Evolutionary conservation across 2,329 filamentous ascomycete species (phyloP).

Genomic region (Hypoxylon sp.): DNA sequence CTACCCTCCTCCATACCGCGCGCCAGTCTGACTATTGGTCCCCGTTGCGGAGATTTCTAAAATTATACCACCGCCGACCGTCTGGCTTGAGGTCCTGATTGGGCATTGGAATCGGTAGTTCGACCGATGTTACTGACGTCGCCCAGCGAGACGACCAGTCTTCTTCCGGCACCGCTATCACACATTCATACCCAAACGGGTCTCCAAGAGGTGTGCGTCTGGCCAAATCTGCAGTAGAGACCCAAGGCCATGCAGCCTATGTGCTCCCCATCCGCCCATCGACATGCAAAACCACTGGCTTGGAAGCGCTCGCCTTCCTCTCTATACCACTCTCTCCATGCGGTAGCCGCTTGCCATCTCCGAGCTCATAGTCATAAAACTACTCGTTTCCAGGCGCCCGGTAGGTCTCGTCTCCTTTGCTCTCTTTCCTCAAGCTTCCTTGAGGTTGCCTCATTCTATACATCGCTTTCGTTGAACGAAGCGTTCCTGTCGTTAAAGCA

Average conservation of each 20-base stretch:
- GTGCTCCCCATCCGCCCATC: slow-evolving; percentile 45
- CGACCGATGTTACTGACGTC: slow-evolving; percentile 45
- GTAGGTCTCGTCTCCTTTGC: slow-evolving; percentile 46
- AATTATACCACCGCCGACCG: slow-evolving; percentile 49
- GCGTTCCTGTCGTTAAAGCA: slow-evolving; percentile 60
- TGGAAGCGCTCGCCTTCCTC: slow-evolving; percentile 51
- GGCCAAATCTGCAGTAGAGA: slow-evolving; percentile 48
- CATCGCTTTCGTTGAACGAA: slow-evolving; percentile 63
- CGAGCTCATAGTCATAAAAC: slow-evolving; percentile 51
- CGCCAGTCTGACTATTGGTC: slow-evolving; percentile 49
- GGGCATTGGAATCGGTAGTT: slow-evolving; percentile 42
- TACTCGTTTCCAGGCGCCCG: slow-evolving; percentile 47
- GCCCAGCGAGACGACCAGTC: slow-evolving; percentile 46
- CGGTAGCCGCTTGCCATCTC: slow-evolving; percentile 52
- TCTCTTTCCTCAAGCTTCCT: slow-evolving; percentile 53
- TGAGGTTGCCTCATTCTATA: slow-evolving; percentile 55
- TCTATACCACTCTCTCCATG: slow-evolving; percentile 45
- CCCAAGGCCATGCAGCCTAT: slow-evolving; percentile 47
- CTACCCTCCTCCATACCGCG: slow-evolving; percentile 43
- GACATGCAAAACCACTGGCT: slow-evolving; percentile 36
- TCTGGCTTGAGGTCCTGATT: slow-evolving; percentile 46
- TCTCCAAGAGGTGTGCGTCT: slow-evolving; percentile 46
- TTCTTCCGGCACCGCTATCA: slow-evolving; percentile 48
- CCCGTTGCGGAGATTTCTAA: slow-evolving; percentile 49
- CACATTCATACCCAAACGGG: slow-evolving; percentile 50